These are phyloP conservation scores for Thalassiosira hispida DNA, from an alignment of 352 stramenopile species.

Conservation along the genomic window DNA sequence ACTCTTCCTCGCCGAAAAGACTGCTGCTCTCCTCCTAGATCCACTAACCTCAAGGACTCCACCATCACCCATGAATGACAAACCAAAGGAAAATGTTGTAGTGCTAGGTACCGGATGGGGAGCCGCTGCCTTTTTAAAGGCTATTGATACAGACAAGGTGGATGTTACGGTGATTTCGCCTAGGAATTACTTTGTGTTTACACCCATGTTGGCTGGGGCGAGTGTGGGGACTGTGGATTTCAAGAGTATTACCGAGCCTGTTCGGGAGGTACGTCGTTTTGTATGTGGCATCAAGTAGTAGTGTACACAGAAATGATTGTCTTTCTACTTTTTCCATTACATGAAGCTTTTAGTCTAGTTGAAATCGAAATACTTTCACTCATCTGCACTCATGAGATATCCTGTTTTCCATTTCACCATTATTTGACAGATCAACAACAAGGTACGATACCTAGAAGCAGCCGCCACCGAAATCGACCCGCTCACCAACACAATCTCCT, in stretches of 20 bases:
- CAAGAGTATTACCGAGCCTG: constrained; percentile 86
- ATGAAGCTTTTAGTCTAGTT: background rate
- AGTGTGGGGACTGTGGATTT: constrained; percentile 87
- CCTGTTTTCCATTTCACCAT: too few relatives aligned
- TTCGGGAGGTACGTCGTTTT: constrained; percentile 76
- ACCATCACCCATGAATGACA: constrained; percentile 2
- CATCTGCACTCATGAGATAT: too few relatives aligned
- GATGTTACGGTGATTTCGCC: constrained; percentile 87
- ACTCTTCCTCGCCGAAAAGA: constrained; percentile 83
- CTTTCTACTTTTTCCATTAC: background rate
- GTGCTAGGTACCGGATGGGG: constrained; percentile 88
- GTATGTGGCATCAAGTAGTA: background rate
- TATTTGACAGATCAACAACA: constrained; percentile 83
- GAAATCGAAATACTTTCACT: too few relatives aligned
- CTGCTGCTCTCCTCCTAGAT: constrained; percentile 58
- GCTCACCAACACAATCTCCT: constrained; percentile 77
- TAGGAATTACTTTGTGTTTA: constrained; percentile 89
- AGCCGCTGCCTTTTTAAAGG: constrained; percentile 85
- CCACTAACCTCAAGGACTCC: constrained; percentile 16
- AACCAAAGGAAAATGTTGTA: constrained; percentile 80
- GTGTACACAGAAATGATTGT: background rate
- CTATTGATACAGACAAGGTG: constrained; percentile 81
- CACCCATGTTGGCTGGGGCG: constrained; percentile 87
- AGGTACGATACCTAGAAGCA: constrained; percentile 85
- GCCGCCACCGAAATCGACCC: constrained; percentile 83